phyloP scores from a whole-genome alignment of 176 grass and related monocot genomes.

The Avena eriantha region DNA sequence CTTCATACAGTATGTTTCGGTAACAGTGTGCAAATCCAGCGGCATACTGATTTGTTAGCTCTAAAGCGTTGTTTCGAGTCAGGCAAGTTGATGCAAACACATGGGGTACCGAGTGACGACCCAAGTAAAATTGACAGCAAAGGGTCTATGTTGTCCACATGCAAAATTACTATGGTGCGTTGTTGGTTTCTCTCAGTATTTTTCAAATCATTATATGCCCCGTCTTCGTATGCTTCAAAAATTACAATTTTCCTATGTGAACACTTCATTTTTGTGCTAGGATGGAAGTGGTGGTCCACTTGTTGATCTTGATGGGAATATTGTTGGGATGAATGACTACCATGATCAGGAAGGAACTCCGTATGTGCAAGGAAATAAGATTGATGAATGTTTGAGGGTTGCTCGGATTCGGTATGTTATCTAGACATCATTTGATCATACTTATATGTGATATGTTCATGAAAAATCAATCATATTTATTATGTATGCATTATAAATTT shows the following conservation, averaged over 20 bases:
- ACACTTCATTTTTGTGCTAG: conserved; percentile 6
- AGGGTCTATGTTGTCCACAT: not conserved
- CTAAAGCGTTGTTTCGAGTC: conserved; percentile 3
- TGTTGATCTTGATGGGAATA: conserved; percentile 12
- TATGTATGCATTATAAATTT: not conserved
- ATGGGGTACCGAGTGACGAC: not conserved
- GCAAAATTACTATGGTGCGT: conserved; percentile 3
- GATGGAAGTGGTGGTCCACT: conserved; percentile 21
- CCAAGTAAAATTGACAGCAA: not conserved
- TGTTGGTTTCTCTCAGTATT: conserved; percentile 6
- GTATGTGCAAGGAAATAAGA: conserved; percentile 17
- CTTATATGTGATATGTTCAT: not conserved
- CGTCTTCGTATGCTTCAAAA: not conserved
- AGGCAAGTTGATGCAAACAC: conserved; percentile 7
- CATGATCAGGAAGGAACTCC: conserved; percentile 6
- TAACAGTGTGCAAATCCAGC: not conserved
- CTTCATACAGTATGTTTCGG: not conserved
- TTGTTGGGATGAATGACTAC: conserved; percentile 13
- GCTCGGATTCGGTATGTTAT: not conserved
- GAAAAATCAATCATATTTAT: conserved; percentile 14
- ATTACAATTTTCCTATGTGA: not conserved
- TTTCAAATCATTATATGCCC: not conserved
- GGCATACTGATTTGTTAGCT: conserved; percentile 10
- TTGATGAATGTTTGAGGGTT: not conserved
- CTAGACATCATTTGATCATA: not conserved